phyloP scores from a whole-genome alignment of 1,284 basidiomycete genomes.

The Xerocomus cyaneibrunnescens region DNA sequence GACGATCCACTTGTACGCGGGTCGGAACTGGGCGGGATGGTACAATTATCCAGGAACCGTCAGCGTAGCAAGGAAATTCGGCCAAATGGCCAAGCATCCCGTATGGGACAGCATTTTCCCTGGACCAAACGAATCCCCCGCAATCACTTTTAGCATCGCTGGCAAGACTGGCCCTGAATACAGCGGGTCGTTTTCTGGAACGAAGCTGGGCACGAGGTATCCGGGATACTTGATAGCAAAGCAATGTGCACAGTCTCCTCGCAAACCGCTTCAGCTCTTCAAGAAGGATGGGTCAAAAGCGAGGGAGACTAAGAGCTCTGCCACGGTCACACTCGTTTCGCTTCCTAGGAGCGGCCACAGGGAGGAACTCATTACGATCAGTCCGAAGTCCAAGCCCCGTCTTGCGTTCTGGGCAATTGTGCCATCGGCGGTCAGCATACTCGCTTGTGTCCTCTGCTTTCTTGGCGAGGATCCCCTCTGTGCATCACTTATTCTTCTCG shows the following conservation, averaged over 20 bases:
- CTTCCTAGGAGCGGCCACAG: slow-evolving; percentile 8
- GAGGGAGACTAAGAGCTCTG: slow-evolving; percentile 19
- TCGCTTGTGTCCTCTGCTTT: slow-evolving; percentile 15
- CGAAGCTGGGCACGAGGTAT: slow-evolving; percentile 24
- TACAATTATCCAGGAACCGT: slow-evolving; percentile 36
- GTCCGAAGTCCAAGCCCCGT: neutral
- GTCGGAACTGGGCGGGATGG: slow-evolving; percentile 35
- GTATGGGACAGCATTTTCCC: slow-evolving; percentile 34
- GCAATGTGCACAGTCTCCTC: neutral
- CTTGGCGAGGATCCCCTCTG: slow-evolving; percentile 23
- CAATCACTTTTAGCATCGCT: slow-evolving; percentile 25
- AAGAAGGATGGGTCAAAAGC: slow-evolving; percentile 3
- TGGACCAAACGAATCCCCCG: slow-evolving; percentile 25
- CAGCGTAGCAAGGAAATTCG: slow-evolving; percentile 31
- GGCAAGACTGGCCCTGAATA: slow-evolving; percentile 28
- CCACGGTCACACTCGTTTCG: slow-evolving; percentile 18
- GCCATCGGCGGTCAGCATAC: slow-evolving; percentile 28
- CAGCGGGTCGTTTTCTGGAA: slow-evolving; percentile 26
- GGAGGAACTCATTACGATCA: slow-evolving; percentile 7
- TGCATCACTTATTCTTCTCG: slow-evolving; percentile 33
- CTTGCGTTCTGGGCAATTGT: slow-evolving; percentile 15
- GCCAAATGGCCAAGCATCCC: slow-evolving; percentile 26
- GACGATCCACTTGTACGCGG: slow-evolving; percentile 31
- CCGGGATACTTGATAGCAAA: slow-evolving; percentile 21
- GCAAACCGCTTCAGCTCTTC: slow-evolving; percentile 6